Percentiles rank a stretch among this genome's conserved stretches.
Evolutionary conservation across 1,284 basidiomycete species (phyloP).

Genomic region (Sanghuangporus weigelae): DNA sequence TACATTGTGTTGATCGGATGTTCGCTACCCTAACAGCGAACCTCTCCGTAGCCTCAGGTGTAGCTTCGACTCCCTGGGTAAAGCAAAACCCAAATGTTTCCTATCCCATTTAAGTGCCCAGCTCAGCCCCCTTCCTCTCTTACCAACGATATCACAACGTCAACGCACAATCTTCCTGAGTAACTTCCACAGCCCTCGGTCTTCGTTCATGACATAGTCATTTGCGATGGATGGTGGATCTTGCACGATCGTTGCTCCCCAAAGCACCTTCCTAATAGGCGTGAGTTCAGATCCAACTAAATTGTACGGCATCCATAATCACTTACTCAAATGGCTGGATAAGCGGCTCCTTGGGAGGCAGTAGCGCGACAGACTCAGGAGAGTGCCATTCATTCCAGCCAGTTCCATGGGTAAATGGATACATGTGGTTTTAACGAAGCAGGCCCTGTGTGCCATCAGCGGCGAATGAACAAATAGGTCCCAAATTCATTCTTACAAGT

Average conservation of each 20-base stretch:
- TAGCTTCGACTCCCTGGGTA: slow-evolving; percentile 75
- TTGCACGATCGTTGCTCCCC: slow-evolving; percentile 75
- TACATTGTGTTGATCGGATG: slow-evolving; percentile 93
- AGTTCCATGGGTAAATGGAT: slow-evolving; percentile 84
- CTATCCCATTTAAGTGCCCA: slow-evolving; percentile 34
- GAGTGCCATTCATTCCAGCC: slow-evolving; percentile 72
- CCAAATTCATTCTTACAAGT: slow-evolving; percentile 44
- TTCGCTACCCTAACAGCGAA: slow-evolving; percentile 77
- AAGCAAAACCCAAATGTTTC: slow-evolving; percentile 89
- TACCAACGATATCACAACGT: not conserved
- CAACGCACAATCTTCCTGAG: slow-evolving; percentile 66
- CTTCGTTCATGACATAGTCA: slow-evolving; percentile 70
- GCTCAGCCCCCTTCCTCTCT: not conserved
- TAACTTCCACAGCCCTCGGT: slow-evolving; percentile 76
- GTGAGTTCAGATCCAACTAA: slow-evolving; percentile 4
- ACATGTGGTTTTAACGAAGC: slow-evolving; percentile 53
- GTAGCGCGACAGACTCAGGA: slow-evolving; percentile 58
- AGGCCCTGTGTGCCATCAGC: slow-evolving; percentile 41
- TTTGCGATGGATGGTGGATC: slow-evolving; percentile 76
- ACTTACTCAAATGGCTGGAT: not conserved
- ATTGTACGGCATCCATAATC: slow-evolving; percentile 4
- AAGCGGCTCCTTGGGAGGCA: slow-evolving; percentile 37
- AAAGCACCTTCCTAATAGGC: slow-evolving; percentile 60
- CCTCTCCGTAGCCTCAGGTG: slow-evolving; percentile 80
- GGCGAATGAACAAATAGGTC: not conserved